A percentile compares a stretch with the other conserved stretches of the same genome.
Evolutionary conservation across 176 grass and related monocot species (phyloP).

Genomic region (Poa pratensis): DNA sequence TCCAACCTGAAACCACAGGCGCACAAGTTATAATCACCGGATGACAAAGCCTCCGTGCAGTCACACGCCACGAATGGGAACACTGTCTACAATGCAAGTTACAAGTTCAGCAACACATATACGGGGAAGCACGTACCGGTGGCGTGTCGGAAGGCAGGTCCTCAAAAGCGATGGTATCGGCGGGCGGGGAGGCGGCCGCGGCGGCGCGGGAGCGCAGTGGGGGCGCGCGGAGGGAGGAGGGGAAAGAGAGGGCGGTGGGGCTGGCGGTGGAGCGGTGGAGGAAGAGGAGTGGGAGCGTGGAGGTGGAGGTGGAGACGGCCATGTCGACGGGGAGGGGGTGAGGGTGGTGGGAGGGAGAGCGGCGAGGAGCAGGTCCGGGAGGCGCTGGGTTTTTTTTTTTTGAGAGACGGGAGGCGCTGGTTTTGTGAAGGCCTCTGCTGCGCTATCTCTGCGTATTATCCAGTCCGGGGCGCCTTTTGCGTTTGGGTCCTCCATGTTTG

Average conservation of each 20-base stretch:
- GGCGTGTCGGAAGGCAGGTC: constrained; percentile 41
- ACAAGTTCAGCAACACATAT: neutral
- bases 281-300: constrained; percentile 45
- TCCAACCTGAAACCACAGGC: constrained; percentile 35
- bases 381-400: no score
- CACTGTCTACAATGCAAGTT: neutral
- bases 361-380: neutral
- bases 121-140: constrained; percentile 28
- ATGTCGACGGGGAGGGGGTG: constrained; percentile 37
- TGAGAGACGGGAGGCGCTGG: constrained; percentile 33
- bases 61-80: neutral
- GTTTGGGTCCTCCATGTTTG: neutral
- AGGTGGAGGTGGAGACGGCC: constrained; percentile 51
- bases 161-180: constrained; percentile 40
- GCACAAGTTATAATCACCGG: neutral
- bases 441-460: constrained; percentile 47
- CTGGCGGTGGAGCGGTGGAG: constrained; percentile 45
- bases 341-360: neutral
- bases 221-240: constrained; percentile 36
- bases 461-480: neutral
- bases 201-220: constrained; percentile 48
- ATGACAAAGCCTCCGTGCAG: neutral
- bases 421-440: constrained; percentile 47
- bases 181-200: constrained; percentile 44
- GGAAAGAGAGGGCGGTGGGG: constrained; percentile 42